phyloP scores from a whole-genome alignment of 306 rosid genomes.

The Myrica gale region DNA sequence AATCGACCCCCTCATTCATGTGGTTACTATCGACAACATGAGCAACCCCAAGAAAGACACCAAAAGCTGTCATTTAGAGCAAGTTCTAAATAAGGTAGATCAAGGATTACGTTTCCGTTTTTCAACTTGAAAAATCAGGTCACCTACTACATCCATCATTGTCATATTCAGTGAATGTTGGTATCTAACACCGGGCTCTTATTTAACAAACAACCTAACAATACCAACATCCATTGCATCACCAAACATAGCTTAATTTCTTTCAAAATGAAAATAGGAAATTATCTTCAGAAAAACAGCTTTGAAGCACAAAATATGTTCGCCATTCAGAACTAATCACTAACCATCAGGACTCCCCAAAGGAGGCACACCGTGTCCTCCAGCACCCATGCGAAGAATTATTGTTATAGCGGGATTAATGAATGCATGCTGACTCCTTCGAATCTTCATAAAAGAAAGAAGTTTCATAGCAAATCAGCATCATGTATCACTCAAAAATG shows the following conservation, averaged over 20 bases:
- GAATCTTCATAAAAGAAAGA: slow-evolving; percentile 51
- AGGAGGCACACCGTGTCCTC: slow-evolving; percentile 99
- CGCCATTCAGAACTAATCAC: slow-evolving; percentile 38
- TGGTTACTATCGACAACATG: background rate
- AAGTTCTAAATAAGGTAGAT: background rate
- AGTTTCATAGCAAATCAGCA: slow-evolving; percentile 28
- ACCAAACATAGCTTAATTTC: background rate
- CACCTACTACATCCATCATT: background rate
- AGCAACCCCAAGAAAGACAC: background rate
- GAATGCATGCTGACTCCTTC: slow-evolving; percentile 97
- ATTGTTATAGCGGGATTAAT: slow-evolving; percentile 96
- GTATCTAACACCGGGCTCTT: background rate
- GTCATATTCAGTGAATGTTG: background rate
- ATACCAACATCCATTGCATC: background rate
- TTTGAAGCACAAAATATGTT: background rate
- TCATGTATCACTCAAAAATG: slow-evolving; percentile 21
- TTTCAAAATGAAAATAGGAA: background rate
- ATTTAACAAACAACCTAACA: background rate
- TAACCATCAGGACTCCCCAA: slow-evolving; percentile 98
- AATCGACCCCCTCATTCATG: background rate
- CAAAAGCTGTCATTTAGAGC: background rate
- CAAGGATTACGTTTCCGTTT: background rate
- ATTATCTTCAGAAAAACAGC: background rate
- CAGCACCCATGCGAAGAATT: slow-evolving; percentile 96
- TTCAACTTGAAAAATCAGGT: slow-evolving; percentile 4